Evolutionary conservation across 352 stramenopile species (phyloP), one percentile per base, ranked within the genome.

Genomic region (Phytophthora syringae): DNA sequence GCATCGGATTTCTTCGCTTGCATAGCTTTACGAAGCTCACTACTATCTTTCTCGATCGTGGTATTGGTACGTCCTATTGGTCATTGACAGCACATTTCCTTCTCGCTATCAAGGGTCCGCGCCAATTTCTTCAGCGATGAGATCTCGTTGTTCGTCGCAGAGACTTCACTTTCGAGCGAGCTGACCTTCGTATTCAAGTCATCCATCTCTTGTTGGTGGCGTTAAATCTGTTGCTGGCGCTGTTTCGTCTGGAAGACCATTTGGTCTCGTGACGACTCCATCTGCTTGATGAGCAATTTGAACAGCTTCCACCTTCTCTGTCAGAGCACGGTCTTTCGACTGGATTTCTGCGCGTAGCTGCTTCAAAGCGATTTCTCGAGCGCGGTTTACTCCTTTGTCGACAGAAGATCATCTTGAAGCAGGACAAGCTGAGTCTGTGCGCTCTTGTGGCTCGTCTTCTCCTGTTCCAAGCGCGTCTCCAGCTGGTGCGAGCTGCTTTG

Each of bases 241-340:
- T 92, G 86, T 52, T 93, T 93, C 16, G 86, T 66, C 60, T 94
- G 85, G 56, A 92, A 90, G 15, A 82, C 72, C 58, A 90, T 77
- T 64, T 93, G 82, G 30, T 95, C 85, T 5, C 87, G 82, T n/a
- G 84, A 90, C 0, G 79, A 83, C 52, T 94, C 85, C 80, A 95
- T 92, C 48, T 94, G 85, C 64, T 91, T 83, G 15, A 94, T 77
- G 34, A 95, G 39, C 18, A 92, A 64, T 43, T 89, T 89, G 2
- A 89, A 83, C 67, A 3, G 74, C 68, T 44, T 89, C 83, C 1
- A 64, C 84, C 54, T 90, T 91, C 64, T 92, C 82, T 0, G 79
- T 90, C 64, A 92, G 43, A 16, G 60, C 60, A 24, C 73, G 74
- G 24, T 91, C 80, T 60, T 88, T 88, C 0, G 72, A 59, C 47